phyloP scores from a whole-genome alignment of 73 alveolate genomes.

The Paramecium primaurelia region DNA sequence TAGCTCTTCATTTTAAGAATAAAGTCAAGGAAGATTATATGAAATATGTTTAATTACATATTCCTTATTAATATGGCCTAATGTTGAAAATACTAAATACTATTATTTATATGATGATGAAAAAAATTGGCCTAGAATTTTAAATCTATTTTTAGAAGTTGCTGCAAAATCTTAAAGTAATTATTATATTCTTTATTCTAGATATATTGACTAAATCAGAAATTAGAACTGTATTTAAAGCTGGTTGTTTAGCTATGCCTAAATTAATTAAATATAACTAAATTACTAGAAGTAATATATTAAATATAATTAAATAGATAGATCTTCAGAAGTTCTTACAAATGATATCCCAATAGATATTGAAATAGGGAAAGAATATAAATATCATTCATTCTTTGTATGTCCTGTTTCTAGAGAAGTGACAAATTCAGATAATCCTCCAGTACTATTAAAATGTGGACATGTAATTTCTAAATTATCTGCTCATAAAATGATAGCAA shows the following conservation, averaged over 20 bases:
- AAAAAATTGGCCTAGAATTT: not conserved
- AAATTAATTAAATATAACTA: conserved; percentile 38
- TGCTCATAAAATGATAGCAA: conserved; percentile 67
- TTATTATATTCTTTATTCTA: not conserved
- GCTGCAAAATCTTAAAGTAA: conserved; percentile 10
- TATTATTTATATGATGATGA: not conserved
- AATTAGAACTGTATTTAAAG: not conserved
- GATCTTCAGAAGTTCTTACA: conserved; percentile 3
- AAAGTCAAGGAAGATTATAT: not conserved
- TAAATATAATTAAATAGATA: not conserved
- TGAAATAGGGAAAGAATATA: conserved; percentile 86
- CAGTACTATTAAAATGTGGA: conserved; percentile 93
- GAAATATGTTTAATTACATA: not conserved
- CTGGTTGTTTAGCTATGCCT: conserved; percentile 51
- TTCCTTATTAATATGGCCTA: not conserved
- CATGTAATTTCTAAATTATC: conserved; percentile 90
- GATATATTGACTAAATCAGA: not conserved
- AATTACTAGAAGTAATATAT: conserved; percentile 17
- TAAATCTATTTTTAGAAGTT: not conserved
- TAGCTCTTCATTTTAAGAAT: not conserved
- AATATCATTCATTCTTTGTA: conserved; percentile 88
- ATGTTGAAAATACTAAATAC: not conserved
- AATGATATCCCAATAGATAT: conserved; percentile 76
- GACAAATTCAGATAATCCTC: conserved; percentile 84
- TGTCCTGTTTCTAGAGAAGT: conserved; percentile 97